Base-by-base conservation (phyloP, 345 rosid species). In the Brassica incana region DNA sequence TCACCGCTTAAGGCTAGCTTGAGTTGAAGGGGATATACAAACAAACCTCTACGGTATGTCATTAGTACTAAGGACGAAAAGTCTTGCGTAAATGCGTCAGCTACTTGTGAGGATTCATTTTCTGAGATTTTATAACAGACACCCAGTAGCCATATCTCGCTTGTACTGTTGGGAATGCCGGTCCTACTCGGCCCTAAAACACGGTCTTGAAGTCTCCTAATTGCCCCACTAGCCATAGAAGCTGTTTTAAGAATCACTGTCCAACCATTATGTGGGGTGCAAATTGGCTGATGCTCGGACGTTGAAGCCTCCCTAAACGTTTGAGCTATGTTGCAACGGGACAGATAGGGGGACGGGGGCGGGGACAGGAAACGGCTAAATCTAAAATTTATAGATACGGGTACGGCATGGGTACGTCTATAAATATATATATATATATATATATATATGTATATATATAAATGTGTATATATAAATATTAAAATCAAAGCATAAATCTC, bases 41-140 rank as follows among this genome's bases (percentile, higher is more conserved):
- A 95, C 99, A 81, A 65, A 95, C 99, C 99, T 95, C 85, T 88
- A 72, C 99, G 93, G 79, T 91, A 93, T 4, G 97, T 88, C 78
- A 92, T 81, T 59, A 89, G 38, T 82, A 95, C 86, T 54, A 93
- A 83, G 5, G 99, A 95, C 11, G 92, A 86, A 84, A 88, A 89
- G 77, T 93, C 97, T 38, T 68, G 85, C 62, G 73, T 84, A 58
- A 95, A 89, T 62, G 85, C 89, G 73, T 79, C 84, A 67, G 79
- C 89, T 74, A 86, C 87, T 65, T 72, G 84, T 23, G 84, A 73
- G 63, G 88, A 80, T 56, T 80, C 88, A 62, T 69, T 82, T 40
- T 72, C 80, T 35, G 88, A 87, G 82, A 92, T 84, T 83, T 83
- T 86, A 83, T 96, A 88, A 81, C 89, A 84, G 12, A 84, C 80